Evolutionary conservation across 108 stramenopile species (phyloP).

Genomic region (Aureococcus anophagefferens): DNA sequence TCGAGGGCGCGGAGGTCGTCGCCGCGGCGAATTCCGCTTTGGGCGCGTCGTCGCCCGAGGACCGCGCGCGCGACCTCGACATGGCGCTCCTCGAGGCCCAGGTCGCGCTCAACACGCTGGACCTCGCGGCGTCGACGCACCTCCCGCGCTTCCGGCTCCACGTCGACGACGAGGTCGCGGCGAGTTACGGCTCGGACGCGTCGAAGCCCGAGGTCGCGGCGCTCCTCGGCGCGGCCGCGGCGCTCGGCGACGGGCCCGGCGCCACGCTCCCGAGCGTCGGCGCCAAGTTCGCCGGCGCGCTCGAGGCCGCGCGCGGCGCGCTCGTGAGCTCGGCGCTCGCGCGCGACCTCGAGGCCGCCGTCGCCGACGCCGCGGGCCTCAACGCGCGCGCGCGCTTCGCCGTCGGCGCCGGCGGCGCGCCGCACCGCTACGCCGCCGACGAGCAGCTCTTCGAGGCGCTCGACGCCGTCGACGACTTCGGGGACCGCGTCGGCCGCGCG

Average conservation of each 20-base stretch:
- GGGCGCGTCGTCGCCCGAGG: background rate
- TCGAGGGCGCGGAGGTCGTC: background rate
- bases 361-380: background rate
- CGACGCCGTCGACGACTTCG: background rate
- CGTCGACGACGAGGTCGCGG: background rate
- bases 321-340: background rate
- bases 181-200: background rate
- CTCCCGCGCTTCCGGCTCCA: background rate
- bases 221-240: background rate
- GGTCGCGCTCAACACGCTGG: background rate
- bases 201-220: background rate
- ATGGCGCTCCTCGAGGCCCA: background rate
- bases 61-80: background rate
- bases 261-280: background rate
- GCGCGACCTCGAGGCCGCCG: background rate
- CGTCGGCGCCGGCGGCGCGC: background rate
- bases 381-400: background rate
- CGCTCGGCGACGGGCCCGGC: no score
- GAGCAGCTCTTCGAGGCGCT: background rate
- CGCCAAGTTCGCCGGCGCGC: background rate
- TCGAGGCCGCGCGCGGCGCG: background rate
- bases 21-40: background rate
- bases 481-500: background rate
- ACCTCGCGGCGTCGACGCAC: background rate
- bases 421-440: background rate